These are phyloP conservation scores for Colletotrichum tropicicola DNA, from an alignment of 2,329 filamentous ascomycete species.

Conservation along the genomic window DNA sequence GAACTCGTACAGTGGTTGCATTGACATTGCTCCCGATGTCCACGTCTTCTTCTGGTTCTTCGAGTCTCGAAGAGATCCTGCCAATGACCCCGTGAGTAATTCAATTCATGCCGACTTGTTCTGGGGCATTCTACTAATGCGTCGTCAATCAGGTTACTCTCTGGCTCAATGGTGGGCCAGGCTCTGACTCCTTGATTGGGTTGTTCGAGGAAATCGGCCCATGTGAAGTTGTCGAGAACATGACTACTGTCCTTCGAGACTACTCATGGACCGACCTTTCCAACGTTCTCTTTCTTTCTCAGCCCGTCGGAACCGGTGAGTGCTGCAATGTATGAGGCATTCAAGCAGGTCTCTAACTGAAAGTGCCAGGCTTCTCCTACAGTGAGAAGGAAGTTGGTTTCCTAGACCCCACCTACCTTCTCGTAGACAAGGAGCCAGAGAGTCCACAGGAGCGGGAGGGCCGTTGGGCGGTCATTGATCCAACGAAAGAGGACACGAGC, in stretches of 20 bases:
- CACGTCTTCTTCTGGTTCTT: slow-evolving; percentile 22
- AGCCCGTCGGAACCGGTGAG: slow-evolving; percentile 10
- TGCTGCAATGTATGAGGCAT: not conserved
- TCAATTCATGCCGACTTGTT: too few species aligned
- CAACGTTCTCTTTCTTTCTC: slow-evolving; percentile 3
- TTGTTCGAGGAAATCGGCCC: not conserved
- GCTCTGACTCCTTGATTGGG: slow-evolving; percentile 1
- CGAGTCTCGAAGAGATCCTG: slow-evolving; percentile 11
- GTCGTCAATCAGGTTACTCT: not conserved
- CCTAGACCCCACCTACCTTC: not conserved
- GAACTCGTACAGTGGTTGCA: slow-evolving; percentile 19
- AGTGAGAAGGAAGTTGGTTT: slow-evolving; percentile 12
- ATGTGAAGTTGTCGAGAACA: slow-evolving; percentile 6
- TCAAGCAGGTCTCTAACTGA: not conserved
- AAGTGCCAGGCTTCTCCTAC: not conserved
- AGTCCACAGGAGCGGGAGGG: not conserved
- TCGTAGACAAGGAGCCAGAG: not conserved
- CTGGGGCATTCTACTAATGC: too few species aligned
- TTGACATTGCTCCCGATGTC: slow-evolving; percentile 2
- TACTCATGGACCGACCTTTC: slow-evolving; percentile 9
- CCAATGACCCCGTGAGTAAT: slow-evolving; percentile 9
- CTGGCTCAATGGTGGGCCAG: not conserved
- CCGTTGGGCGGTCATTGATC: slow-evolving; percentile 10
- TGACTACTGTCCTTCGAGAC: slow-evolving; percentile 9
- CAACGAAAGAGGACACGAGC: slow-evolving; percentile 8